Percentiles rank a stretch among this genome's conserved stretches.
These are phyloP conservation scores for Lipomyces mesembrius DNA, from an alignment of 805 yeast species.

Conservation along the genomic window DNA sequence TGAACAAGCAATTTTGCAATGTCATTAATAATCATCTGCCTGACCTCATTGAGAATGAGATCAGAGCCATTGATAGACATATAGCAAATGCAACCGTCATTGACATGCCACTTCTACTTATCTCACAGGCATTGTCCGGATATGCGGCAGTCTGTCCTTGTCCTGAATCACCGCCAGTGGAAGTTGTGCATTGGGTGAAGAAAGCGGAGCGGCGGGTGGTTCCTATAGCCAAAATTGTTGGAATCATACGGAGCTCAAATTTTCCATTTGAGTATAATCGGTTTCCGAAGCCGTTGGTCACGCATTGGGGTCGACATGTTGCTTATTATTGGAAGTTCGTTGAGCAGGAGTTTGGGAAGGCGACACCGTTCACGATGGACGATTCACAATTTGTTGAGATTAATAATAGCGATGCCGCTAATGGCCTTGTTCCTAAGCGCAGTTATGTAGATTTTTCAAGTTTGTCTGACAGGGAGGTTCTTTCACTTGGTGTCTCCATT, in stretches of 20 bases:
- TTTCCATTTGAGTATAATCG: no score
- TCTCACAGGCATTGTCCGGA: no score
- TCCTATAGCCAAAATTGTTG: no score
- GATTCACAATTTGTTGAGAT: background rate
- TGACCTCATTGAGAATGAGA: background rate
- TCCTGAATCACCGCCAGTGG: no score
- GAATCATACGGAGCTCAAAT: no score
- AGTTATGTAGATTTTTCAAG: background rate
- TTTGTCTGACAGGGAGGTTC: slow-evolving; percentile 6
- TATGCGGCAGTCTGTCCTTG: no score
- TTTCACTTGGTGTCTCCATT: background rate
- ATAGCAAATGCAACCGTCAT: no score
- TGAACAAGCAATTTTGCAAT: slow-evolving; percentile 8
- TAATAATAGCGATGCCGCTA: background rate
- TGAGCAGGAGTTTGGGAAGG: slow-evolving; percentile 1
- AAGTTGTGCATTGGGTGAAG: no score
- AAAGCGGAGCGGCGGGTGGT: no score
- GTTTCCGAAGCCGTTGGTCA: slow-evolving; percentile 8
- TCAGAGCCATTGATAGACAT: background rate
- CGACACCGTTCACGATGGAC: background rate
- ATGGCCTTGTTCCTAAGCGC: background rate
- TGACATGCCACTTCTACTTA: no score
- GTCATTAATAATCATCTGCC: background rate
- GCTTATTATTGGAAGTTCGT: slow-evolving; percentile 12
- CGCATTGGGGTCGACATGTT: slow-evolving; percentile 4